Evolutionary conservation across 352 stramenopile genomes (phyloP), one percentile per base, ranked within the genome.

Genomic region (Phytophthora crassamura): DNA sequence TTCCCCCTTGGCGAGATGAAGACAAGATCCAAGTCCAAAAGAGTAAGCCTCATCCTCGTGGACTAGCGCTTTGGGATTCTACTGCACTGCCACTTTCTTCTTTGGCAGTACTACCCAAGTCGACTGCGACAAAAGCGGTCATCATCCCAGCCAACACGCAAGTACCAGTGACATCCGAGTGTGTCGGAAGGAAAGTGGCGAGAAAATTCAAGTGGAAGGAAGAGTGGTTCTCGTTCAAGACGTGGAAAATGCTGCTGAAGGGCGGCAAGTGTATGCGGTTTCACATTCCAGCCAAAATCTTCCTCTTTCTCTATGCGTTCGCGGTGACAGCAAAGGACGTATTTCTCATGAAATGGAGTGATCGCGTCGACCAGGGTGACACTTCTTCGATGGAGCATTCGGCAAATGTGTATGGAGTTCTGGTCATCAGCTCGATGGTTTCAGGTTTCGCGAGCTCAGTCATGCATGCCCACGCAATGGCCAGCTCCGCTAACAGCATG

Each of bases 271-370:
- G 62, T 6, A 55, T 77, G 22, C 38, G 51, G 1, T 75, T 67
- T 30, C 56, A 74, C 5, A 20, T 78, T 0, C 62, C 66, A 3
- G 61, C 58, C 16, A 72, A 77, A 43, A n/a, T 75, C 7, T 74
- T 77, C 16, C 55, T 77, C 10, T 54, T 79, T 42, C 50, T 71
- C 9, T 77, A 75, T 46, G 62, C 63, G 7, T 52, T 74, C 14
- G 67, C 63, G 16, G 54, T 64, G 33, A 72, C 63, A 1, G 46
- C 67, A 14, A 82, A 75, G 38, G 70, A 82, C 35, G 43, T 82
- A 4, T 78, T 71, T 25, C 67, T 82, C 22, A 72, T 82, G 59
- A 64, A 57, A 8, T 82, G 74, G 74, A 82, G 74, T 36, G 53
- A 65, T 22, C 59, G 65, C n/a, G 65, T 69, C 2, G 59, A 65